Evolutionary conservation across 495 filamentous ascomycete genomes (phyloP).

Genomic region (Aspergillus panamensis): DNA sequence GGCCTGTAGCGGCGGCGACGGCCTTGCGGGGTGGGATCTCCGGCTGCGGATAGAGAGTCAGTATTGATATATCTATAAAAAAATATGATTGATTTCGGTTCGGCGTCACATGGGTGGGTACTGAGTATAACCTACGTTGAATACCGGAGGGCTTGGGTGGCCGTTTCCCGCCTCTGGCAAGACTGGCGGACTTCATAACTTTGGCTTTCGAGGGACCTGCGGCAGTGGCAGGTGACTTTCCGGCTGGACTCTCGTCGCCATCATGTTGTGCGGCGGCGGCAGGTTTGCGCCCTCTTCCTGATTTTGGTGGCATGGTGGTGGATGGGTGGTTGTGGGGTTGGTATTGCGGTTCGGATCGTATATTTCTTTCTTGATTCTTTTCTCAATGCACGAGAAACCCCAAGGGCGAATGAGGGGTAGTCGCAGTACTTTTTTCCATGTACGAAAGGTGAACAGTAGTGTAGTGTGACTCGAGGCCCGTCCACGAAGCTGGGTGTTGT

Average conservation of each 20-base stretch:
- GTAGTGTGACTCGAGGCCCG: not conserved
- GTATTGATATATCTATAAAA: not conserved
- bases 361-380: not conserved
- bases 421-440: not conserved
- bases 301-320: slow-evolving; percentile 29
- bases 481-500: not conserved
- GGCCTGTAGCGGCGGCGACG: slow-evolving; percentile 72
- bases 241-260: not conserved
- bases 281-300: slow-evolving; percentile 22
- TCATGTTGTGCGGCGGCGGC: slow-evolving; percentile 1
- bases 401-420: slow-evolving; percentile 4
- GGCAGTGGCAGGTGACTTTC: not conserved
- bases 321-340: not conserved
- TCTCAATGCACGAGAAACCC: not conserved
- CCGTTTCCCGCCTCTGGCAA: slow-evolving; percentile 23
- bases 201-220: slow-evolving; percentile 22
- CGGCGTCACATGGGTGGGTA: no score
- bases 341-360: not conserved
- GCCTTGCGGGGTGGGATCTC: slow-evolving; percentile 63
- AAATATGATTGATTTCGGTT: not conserved
- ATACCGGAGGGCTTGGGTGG: slow-evolving; percentile 30
- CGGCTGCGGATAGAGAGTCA: slow-evolving; percentile 45
- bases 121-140: slow-evolving; percentile 33
- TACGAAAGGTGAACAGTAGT: not conserved
- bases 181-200: slow-evolving; percentile 23